Evolutionary conservation across 768 basidiomycete genomes (phyloP), one percentile per base, ranked within the genome.

Genomic region (Imleria badia): DNA sequence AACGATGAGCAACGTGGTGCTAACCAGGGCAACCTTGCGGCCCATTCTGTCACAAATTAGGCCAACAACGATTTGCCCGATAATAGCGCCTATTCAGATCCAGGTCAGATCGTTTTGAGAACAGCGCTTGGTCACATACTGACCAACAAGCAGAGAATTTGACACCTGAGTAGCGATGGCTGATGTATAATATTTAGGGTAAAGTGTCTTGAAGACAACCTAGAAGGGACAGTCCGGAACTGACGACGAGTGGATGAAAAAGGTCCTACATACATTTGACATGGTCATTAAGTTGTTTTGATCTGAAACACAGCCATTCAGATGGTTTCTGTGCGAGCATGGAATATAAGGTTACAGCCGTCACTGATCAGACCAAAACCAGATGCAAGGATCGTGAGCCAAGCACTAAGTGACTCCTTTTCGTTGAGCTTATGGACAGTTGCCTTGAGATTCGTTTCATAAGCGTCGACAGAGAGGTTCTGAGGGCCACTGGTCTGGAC

Each of bases 251-350:
- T 23, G 22, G 13, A 43, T 22, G 15, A 48, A 48, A 45, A 35
- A 31, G 39, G 39, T 51, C 73, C 45, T 59, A 82, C 84, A 56
- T 86, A 83, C 85, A 55, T 87, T 87, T 42, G 79, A 66, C 82
- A 86, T 81, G 0, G 85, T 85, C 84, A 86, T 85, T 26, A 86
- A 69, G 60, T 83, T 85, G 66, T 87, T 87, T 65, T 87, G 83
- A 64, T 86, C 84, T 85, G 61, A 40, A 58, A 29, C 30, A 40
- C 35, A 40, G 26, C 43, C 49, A 22, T 44, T 59, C 44, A 60
- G 20, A 17, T n/a, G 17, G 38, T 52, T 53, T 39, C 34, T 47
- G 51, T 15, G 26, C 9, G 29, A 52, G 41, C 14, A 54, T 38
- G 49, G 19, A 26, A 48, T 35, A 22, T 36, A 6, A 45, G 69